Base-by-base conservation (phyloP, 2,329 filamentous ascomycete genomes). In the Colletotrichum salicis region DNA sequence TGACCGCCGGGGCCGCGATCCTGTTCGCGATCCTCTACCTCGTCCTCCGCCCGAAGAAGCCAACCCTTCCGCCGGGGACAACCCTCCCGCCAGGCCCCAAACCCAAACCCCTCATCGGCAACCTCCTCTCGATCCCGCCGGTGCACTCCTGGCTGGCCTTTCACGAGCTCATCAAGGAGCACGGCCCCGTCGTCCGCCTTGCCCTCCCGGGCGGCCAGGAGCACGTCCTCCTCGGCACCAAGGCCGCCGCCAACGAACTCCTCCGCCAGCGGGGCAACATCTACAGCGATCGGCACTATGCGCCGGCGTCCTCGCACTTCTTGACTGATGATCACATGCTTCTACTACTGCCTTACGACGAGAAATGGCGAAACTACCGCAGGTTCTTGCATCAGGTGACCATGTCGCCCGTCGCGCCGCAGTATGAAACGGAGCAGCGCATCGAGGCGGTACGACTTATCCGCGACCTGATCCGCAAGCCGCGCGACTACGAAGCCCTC, bases 101-200 rank as follows among this genome's bases (percentile, higher is more conserved):
- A 64, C 65, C 65, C 12, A 64, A 62, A 11, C 73, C 68, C 19
- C 27, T 75, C 27, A 48, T 83, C 35, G 81, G 82, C 22, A 82
- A 82, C 60, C 73, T 83, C 19, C 74, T 76, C 4, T 76, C 81
- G 37, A 78, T 83, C 11, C 81, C 80, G 8, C 75, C 76, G 8
- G 70, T 74, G 24, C 78, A 84, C 73, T 80, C 78, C 29, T 85
- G 83, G 83, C 72, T 84, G 19, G 80, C 83, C 64, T 84, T 85
- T 76, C 76, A 80, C 15, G 75, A 79, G 31, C 83, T 81, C 78
- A 75, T 77, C 29, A 74, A 81, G 19, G 70, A 77, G 63, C 79
- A 81, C 65, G 79, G 85, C 2, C 78, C 82, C 5, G 80, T 88
- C 35, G 86, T 82, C 73, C 80, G 81, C 11, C 76, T 87, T 37